A percentile compares a stretch with the other conserved stretches of the same genome.
Evolutionary conservation across 2,329 filamentous ascomycete genomes (phyloP).

Genomic region (Pestalotiopsis sp.): DNA sequence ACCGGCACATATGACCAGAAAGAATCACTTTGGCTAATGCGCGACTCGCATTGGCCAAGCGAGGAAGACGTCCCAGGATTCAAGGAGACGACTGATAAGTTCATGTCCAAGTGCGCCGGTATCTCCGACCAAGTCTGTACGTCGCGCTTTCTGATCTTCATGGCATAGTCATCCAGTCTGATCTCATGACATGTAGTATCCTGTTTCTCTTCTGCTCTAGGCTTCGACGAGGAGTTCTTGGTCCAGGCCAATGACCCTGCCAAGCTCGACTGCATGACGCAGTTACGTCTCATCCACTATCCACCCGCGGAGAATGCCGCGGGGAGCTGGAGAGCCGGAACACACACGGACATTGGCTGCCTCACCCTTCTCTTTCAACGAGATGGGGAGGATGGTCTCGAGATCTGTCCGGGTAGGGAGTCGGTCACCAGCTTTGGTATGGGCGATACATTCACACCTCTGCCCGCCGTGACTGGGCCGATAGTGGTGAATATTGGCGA

Average conservation of each 20-base stretch:
- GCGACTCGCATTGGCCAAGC: not conserved
- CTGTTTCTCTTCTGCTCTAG: not conserved
- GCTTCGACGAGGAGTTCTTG: not conserved
- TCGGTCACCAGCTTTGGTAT: not conserved
- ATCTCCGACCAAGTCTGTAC: not conserved
- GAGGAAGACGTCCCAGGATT: not conserved
- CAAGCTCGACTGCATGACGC: not conserved
- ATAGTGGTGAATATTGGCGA: conserved; percentile 6
- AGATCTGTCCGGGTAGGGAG: conserved; percentile 3
- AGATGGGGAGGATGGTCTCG: conserved; percentile 1
- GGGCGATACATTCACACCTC: conserved; percentile 1
- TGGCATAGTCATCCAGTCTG: not conserved
- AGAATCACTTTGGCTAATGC: not conserved
- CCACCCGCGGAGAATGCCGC: not conserved
- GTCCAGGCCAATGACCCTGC: not conserved
- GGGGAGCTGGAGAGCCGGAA: not conserved
- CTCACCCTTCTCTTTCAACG: conserved; percentile 2
- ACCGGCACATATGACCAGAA: conserved; percentile 5
- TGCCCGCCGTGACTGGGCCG: not conserved
- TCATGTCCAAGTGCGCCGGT: not conserved
- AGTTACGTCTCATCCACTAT: not conserved
- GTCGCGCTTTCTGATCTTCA: not conserved
- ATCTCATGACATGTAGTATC: not conserved
- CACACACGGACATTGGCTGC: not conserved
- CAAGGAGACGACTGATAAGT: not conserved